Conservation (phyloP, 2,329 filamentous ascomycete genomes). For the Rhynchosporium secalis region DNA sequence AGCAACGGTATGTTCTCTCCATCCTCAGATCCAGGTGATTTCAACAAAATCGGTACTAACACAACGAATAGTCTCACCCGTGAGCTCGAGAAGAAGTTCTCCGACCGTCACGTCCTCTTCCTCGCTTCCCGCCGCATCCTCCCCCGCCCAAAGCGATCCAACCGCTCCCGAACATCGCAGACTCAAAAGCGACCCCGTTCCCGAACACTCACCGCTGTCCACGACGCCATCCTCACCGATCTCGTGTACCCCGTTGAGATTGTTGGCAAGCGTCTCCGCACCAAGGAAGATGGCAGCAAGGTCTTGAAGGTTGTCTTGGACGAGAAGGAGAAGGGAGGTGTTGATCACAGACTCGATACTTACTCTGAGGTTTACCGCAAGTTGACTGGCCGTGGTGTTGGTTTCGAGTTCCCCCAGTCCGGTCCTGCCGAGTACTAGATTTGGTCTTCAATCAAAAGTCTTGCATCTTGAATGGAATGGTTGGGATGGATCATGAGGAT, state of each 20-base stretch:
- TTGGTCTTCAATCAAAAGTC: slow-evolving; percentile 27
- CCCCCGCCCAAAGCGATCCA: slow-evolving; percentile 96
- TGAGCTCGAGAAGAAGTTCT: slow-evolving; percentile 99
- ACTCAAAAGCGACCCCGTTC: slow-evolving; percentile 99
- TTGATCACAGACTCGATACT: slow-evolving; percentile 99
- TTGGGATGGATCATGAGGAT: slow-evolving; percentile 34
- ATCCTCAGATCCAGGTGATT: neutral
- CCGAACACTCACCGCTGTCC: slow-evolving; percentile 96
- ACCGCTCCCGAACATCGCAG: slow-evolving; percentile 91
- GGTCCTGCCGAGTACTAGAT: slow-evolving; percentile 77
- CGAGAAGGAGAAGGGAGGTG: slow-evolving; percentile 99
- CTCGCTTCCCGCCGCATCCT: slow-evolving; percentile 98
- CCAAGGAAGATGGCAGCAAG: slow-evolving; percentile 99
- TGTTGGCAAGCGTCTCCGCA: slow-evolving; percentile 97
- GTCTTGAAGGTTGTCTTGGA: slow-evolving; percentile 98
- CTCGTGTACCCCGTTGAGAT: slow-evolving; percentile 99
- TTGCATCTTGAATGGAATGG: slow-evolving; percentile 38
- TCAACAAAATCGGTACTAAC: neutral
- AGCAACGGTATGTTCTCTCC: slow-evolving; percentile 82
- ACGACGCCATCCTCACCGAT: slow-evolving; percentile 97
- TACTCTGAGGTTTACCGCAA: slow-evolving; percentile 99
- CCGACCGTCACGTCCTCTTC: slow-evolving; percentile 99
- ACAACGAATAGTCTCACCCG: slow-evolving; percentile 75
- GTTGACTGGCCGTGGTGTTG: slow-evolving; percentile 92
- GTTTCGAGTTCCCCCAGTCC: slow-evolving; percentile 97